Evolutionary conservation across 2,329 filamentous ascomycete species (phyloP), one percentile per base, ranked within the genome.

Genomic region (Magnaporthiopsis incrustans): DNA sequence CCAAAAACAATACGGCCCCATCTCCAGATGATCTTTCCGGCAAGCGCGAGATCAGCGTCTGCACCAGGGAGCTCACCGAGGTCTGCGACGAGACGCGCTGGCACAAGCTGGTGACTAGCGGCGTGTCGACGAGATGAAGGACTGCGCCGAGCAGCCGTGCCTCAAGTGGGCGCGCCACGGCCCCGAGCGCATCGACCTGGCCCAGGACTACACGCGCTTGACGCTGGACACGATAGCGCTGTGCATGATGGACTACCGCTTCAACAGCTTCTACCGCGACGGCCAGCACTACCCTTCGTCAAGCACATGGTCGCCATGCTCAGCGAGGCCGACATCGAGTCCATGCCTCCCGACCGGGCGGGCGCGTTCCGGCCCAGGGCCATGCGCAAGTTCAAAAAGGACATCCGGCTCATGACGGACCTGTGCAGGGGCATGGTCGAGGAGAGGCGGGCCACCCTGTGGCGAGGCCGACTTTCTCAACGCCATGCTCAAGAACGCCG

Each of bases 261-360:
- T 92, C 79, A 92, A 92, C 74, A 88, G 84, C 1, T 91, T 88
- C 74, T 92, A 92, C 71, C 79, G 80, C 32, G 83, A 89, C 22
- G 79, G 85, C 11, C 77, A 88, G 72, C 89, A 92, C 71, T 84
- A 87, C 68, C 83, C 83, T 87, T 86, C 68, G 76, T 85, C 11
- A 71, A 78, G 57, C 77, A 81, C 35, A 85, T 87, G 83, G 72
- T 74, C 3, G 77, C 26, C 27, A 25, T 60, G 26, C 64, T 63
- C 35, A 50, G 8, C 35, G 62, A 44, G 38, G 59, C 53, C 57
- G 57, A 35, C 27, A 38, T 50, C 26, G 57, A 59, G 22, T 57
- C 77, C 7, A 76, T 82, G 44, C 73, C 87, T 8, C 59, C 59
- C 4, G 59, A 62, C 33, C 59, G 32, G 25, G 60, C 38, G 12